Evolutionary conservation across 306 rosid genomes (phyloP), one percentile per base, ranked within the genome.

Genomic region (Quercus mongolica): DNA sequence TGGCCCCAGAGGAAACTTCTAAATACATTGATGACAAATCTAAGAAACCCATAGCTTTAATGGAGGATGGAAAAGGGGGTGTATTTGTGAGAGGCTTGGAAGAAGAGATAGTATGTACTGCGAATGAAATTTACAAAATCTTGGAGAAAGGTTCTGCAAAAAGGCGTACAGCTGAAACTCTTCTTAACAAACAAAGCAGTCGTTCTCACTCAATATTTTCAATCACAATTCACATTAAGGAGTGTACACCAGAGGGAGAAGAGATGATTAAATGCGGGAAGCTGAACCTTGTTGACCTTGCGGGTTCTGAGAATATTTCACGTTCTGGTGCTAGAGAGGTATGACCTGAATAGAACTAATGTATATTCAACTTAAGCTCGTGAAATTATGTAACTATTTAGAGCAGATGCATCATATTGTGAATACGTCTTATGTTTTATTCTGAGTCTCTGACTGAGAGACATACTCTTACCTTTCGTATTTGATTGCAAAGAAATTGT

Each of bases 301-400:
- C 99, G 3, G 98, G 99, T 80, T 96, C 99, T 55, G 99, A 96
- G 88, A 96, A 96, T 79, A 96, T 96, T 83, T 96, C 99, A 2
- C 99, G 99, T 55, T 96, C 99, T 77, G 99, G 99, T 85, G 99
- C 99, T 58, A 91, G 97, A 89, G 99, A 96, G 96, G 99, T 96
- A 85, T 74, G 75, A 72, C 5, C 78, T 77, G 21, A 61, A 70
- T 62, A 51, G 44, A 33, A 49, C 69, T 33, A 49, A 1, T 62
- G 81, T 79, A 77, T 35, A 73, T 64, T 79, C 76, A 23, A 65
- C 69, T 26, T 58, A 33, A 65, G 72, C 59, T 26, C 11, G 65
- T 30, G 71, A 31, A 56, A 74, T 62, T 57, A 74, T 63, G 41
- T 25, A 76, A 69, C 74, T 79, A 79, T 55, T 74, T 79, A 73